Base-by-base conservation (phyloP, 1,139 yeast genomes). In the Suhomyces taliae region DNA sequence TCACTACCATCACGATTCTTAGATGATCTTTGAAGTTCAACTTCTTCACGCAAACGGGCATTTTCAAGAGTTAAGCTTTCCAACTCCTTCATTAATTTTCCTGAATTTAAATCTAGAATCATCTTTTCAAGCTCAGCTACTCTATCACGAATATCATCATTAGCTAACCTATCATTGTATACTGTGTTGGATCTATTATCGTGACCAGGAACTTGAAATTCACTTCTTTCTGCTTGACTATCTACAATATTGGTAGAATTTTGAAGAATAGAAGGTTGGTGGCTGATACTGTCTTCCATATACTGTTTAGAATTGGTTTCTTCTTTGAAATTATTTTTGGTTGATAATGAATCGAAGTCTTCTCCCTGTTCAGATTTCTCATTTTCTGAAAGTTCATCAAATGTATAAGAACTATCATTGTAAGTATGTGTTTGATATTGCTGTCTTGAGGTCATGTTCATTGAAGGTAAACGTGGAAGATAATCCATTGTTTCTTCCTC, bases 381-480 rank as follows among this genome's bases (percentile, higher is more conserved):
- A 36, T 48, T 35, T 4, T 45, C 59, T 2, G 58, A 53, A 35
- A 53, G 42, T 24, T 62, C 69, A 45, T 68, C 72, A 56, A 58
- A 68, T 2, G 73, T 69, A 42, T 64, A 68, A 3, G 66, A 60
- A 40, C 67, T 63, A 31, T 60, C 66, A 33, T 55, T 49, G 37
- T 54, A 53, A 12, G 41, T 39, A 32, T 45, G 50, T 2, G 33
- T 11, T 29, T 27, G 32, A 29, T 29, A 34, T 12, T 37, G 41
- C n/a, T 26, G n/a, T 27, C 15, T 19, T 3, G 43, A 12, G 4
- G 40, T 19, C 34, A 33, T 19, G 14, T 44, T 35, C 39, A 40
- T 34, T n/a, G 47, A 44, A 4, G 50, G 47, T 12, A 44, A 14
- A 2, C 41, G 46, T 6, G 50, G 50, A 10, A 44, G 44, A 36